Evolutionary conservation across 2,329 filamentous ascomycete genomes (phyloP).

Genomic region (Colletotrichum sojae): DNA sequence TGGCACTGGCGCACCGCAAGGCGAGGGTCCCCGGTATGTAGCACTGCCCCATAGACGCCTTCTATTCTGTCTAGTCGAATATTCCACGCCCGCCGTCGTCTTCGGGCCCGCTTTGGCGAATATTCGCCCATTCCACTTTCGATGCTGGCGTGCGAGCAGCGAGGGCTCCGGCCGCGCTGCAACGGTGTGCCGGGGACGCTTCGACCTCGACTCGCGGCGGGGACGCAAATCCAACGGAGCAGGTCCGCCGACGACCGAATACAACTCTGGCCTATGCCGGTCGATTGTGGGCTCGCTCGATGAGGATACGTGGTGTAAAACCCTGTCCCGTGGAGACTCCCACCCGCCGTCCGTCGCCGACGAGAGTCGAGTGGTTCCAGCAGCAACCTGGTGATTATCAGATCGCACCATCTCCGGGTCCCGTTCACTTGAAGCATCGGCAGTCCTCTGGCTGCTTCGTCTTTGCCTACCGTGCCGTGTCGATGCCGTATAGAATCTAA

Average conservation of each 20-base stretch:
- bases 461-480: slow-evolving; percentile 15
- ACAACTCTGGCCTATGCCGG: slow-evolving; percentile 33
- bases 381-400: slow-evolving; percentile 16
- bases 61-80: background rate
- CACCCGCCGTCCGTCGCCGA: background rate
- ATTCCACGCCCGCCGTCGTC: background rate
- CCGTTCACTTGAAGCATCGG: slow-evolving; percentile 29
- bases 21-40: background rate
- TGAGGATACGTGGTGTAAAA: background rate
- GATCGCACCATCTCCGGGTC: slow-evolving; percentile 31
- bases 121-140: slow-evolving; percentile 7
- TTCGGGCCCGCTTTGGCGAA: background rate
- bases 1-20: background rate
- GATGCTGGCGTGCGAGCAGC: slow-evolving; percentile 24
- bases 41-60: background rate
- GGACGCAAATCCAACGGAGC: slow-evolving; percentile 18
- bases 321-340: background rate
- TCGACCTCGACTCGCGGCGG: background rate
- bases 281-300: background rate
- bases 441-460: slow-evolving; percentile 20
- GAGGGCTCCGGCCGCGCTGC: slow-evolving; percentile 10
- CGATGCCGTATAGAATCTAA: slow-evolving; percentile 2
- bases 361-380: background rate
- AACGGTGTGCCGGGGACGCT: slow-evolving; percentile 23
- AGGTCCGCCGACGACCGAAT: slow-evolving; percentile 35